These are phyloP conservation scores for Oxytropis ochrocephala DNA, from an alignment of 306 rosid species.

Conservation along the genomic window DNA sequence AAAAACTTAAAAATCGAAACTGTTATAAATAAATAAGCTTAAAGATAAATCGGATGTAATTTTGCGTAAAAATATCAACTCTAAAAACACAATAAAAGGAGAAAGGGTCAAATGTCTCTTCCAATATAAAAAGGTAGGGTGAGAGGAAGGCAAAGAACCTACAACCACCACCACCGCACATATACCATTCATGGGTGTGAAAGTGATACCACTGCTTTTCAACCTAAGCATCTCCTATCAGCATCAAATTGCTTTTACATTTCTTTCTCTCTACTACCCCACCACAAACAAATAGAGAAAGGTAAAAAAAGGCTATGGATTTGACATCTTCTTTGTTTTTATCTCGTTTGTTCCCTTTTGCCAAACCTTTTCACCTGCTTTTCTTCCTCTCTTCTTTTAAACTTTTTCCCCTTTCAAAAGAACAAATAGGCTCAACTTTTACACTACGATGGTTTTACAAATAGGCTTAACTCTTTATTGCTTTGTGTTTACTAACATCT, in stretches of 20 bases:
- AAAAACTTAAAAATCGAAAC: no score
- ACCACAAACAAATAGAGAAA: background rate
- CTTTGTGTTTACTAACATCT: no score
- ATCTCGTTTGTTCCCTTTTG: slow-evolving; percentile 38
- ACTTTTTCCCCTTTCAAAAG: background rate
- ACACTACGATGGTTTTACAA: no score
- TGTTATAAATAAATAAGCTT: no score
- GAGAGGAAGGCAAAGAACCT: background rate
- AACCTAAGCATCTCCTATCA: slow-evolving; percentile 27
- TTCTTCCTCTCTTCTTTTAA: background rate
- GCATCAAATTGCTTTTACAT: slow-evolving; percentile 24
- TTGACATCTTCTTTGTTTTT: slow-evolving; percentile 54
- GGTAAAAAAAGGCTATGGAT: slow-evolving; percentile 52
- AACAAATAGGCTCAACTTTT: slow-evolving; percentile 15
- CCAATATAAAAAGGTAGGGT: background rate
- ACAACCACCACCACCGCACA: slow-evolving; percentile 40
- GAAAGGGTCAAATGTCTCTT: background rate
- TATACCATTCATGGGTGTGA: slow-evolving; percentile 12
- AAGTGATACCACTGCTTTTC: slow-evolving; percentile 3
- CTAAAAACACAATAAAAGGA: background rate
- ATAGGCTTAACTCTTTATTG: no score
- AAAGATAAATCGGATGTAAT: no score
- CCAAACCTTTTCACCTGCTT: slow-evolving; percentile 39
- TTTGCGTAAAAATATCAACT: no score
- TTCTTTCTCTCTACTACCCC: slow-evolving; percentile 17